Evolutionary conservation across 371 early-diverging fungal species (phyloP).

Genomic region (Rhizomucor miehei): DNA sequence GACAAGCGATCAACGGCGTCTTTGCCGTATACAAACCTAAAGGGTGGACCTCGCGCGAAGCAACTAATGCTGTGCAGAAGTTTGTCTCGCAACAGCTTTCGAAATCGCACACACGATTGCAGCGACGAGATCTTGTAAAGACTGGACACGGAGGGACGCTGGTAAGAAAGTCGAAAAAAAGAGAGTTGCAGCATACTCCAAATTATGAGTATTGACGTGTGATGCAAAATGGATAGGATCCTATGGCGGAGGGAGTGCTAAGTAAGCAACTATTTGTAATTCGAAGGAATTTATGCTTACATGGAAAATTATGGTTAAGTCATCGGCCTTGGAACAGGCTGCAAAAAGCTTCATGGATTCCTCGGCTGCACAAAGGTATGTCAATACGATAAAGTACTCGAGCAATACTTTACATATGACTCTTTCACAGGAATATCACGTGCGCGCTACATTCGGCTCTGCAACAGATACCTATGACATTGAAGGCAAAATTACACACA

Average conservation of each 20-base stretch:
- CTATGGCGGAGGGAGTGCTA: slow-evolving; percentile 50
- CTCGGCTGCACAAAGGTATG: slow-evolving; percentile 34
- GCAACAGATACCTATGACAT: slow-evolving; percentile 51
- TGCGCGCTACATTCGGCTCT: slow-evolving; percentile 37
- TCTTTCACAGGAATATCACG: slow-evolving; percentile 35
- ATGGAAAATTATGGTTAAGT: slow-evolving; percentile 21
- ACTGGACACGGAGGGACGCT: slow-evolving; percentile 57
- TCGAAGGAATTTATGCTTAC: not conserved
- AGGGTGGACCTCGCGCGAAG: slow-evolving; percentile 45
- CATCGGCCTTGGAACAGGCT: slow-evolving; percentile 45
- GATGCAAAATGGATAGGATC: slow-evolving; percentile 27
- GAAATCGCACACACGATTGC: slow-evolving; percentile 5
- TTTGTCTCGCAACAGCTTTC: slow-evolving; percentile 10
- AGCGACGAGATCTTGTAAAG: slow-evolving; percentile 28
- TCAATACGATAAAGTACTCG: not conserved
- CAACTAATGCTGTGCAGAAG: slow-evolving; percentile 25
- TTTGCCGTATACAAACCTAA: slow-evolving; percentile 46
- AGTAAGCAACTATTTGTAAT: slow-evolving; percentile 27
- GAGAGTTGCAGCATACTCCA: not conserved
- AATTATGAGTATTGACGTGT: not conserved
- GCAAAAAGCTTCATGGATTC: slow-evolving; percentile 36
- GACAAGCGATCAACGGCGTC: slow-evolving; percentile 31
- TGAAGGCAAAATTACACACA: slow-evolving; percentile 30
- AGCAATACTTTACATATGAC: not conserved
- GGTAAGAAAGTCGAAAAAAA: slow-evolving; percentile 15